These are phyloP conservation scores for Falciphora oryzae DNA, from an alignment of 2,329 filamentous ascomycete genomes.

Conservation along the genomic window DNA sequence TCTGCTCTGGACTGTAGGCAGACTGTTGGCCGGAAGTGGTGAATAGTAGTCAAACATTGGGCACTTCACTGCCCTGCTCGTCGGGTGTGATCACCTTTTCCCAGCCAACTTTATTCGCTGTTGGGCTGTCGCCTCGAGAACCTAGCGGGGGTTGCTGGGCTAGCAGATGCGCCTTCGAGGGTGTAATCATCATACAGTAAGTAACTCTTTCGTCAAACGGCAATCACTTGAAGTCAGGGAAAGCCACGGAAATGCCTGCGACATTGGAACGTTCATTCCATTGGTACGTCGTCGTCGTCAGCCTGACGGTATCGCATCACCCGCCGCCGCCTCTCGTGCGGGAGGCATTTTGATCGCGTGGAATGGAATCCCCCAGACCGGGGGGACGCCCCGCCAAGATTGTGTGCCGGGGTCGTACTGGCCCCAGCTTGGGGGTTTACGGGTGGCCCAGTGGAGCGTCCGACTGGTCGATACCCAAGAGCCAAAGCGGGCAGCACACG, in stretches of 20 bases:
- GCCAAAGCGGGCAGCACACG: neutral
- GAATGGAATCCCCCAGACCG: neutral
- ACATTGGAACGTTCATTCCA: too few relatives aligned
- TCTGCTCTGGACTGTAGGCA: too few relatives aligned
- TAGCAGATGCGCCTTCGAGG: neutral
- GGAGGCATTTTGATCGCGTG: neutral
- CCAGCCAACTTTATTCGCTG: too few relatives aligned
- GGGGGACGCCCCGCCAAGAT: neutral
- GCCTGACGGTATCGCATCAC: neutral
- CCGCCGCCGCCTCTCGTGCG: neutral
- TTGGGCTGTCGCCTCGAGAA: neutral
- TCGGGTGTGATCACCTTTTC: too few relatives aligned
- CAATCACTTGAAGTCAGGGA: too few relatives aligned
- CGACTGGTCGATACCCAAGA: neutral
- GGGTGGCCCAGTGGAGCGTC: neutral
- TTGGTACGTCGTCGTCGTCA: too few relatives aligned
- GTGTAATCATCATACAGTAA: neutral
- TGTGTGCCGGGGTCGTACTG: neutral
- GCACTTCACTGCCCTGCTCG: too few relatives aligned
- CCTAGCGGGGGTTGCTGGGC: neutral
- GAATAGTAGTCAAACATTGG: too few relatives aligned
- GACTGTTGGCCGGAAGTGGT: too few relatives aligned
- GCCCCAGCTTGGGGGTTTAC: neutral
- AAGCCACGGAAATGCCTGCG: too few relatives aligned
- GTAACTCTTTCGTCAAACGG: neutral